These are phyloP conservation scores for Gynostemma pentaphyllum DNA, from an alignment of 306 rosid genomes.

Conservation along the genomic window DNA sequence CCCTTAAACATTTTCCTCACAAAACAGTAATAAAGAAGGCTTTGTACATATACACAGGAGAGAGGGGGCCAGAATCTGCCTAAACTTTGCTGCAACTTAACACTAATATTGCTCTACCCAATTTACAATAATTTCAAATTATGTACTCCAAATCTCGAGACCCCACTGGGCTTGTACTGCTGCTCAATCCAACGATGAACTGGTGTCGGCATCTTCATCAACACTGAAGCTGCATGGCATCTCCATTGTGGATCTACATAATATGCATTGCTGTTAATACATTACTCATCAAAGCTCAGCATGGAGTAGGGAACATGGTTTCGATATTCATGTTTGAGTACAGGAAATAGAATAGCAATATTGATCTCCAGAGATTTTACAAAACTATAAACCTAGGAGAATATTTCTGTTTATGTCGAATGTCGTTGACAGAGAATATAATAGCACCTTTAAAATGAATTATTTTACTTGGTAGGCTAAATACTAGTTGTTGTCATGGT, in stretches of 20 bases:
- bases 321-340: neutral
- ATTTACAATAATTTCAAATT: constrained; percentile 5
- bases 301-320: neutral
- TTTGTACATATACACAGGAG: neutral
- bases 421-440: no score
- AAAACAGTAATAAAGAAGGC: constrained; percentile 1
- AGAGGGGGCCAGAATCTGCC: constrained; percentile 6
- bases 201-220: constrained; percentile 78
- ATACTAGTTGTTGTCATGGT: neutral
- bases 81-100: constrained; percentile 7
- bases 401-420: no score
- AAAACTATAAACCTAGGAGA: no score
- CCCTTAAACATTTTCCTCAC: neutral
- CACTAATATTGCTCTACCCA: constrained; percentile 8
- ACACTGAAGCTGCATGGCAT: constrained; percentile 72
- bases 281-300: neutral
- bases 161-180: constrained; percentile 12
- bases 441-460: no score
- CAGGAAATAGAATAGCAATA: neutral
- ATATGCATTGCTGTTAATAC: constrained; percentile 17
- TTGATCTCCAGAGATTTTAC: no score
- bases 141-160: constrained; percentile 41
- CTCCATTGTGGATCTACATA: constrained; percentile 53
- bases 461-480: no score
- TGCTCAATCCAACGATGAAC: constrained; percentile 53